These are phyloP conservation scores for Leccinum fallax DNA, from an alignment of 1,284 basidiomycete genomes.

Conservation along the genomic window DNA sequence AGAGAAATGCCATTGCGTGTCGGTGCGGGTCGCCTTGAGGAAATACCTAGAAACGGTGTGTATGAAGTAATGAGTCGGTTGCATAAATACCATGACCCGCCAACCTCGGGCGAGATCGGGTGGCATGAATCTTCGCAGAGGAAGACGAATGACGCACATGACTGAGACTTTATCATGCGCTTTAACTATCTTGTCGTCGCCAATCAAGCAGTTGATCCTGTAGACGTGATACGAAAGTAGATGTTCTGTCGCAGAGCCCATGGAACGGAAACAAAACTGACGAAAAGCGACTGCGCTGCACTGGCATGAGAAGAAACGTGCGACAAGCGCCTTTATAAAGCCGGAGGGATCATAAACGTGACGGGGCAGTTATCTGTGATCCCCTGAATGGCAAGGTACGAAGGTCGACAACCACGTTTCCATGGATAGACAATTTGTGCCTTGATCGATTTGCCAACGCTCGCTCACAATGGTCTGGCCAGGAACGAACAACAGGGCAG, in stretches of 20 bases:
- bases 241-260: constrained; percentile 8
- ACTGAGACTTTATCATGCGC: constrained; percentile 27
- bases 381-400: neutral
- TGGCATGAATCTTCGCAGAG: neutral
- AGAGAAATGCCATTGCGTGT: constrained; percentile 25
- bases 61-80: neutral
- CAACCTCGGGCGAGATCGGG: neutral
- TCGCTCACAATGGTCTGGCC: neutral
- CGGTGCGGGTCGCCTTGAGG: constrained; percentile 21
- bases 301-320: neutral
- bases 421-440: neutral
- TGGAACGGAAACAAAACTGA: constrained; percentile 3
- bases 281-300: neutral
- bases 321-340: neutral
- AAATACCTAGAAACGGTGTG: constrained; percentile 21
- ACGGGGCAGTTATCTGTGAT: neutral
- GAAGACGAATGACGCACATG: constrained; percentile 16
- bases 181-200: constrained; percentile 27
- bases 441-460: neutral
- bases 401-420: neutral
- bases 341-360: neutral
- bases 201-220: constrained; percentile 26
- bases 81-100: neutral
- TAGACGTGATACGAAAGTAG: constrained; percentile 29
- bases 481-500: neutral